These are phyloP conservation scores for Termitomyces sp. DNA, from an alignment of 768 basidiomycete species.

Conservation along the genomic window DNA sequence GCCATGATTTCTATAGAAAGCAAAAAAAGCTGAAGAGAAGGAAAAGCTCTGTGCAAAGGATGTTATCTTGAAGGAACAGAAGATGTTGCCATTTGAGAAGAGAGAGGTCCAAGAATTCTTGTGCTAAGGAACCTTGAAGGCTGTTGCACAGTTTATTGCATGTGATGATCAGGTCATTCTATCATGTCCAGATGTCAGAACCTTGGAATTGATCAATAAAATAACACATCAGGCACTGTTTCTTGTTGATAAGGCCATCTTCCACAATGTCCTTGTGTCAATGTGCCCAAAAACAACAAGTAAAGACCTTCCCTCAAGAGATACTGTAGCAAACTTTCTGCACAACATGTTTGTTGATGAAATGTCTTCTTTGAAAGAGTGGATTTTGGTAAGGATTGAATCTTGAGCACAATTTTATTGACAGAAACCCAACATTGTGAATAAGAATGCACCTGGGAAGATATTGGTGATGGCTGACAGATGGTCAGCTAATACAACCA, in stretches of 20 bases:
- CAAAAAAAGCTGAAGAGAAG: background rate
- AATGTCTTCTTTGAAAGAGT: background rate
- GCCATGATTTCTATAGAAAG: background rate
- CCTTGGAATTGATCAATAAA: too few relatives aligned
- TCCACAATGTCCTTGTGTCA: background rate
- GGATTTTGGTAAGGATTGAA: background rate
- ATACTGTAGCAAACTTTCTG: background rate
- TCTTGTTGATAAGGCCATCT: background rate
- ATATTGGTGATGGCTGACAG: conserved; percentile 13
- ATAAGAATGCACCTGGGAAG: conserved; percentile 15
- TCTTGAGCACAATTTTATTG: background rate
- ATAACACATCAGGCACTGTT: background rate
- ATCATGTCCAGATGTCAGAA: too few relatives aligned
- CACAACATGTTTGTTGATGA: background rate
- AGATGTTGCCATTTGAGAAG: background rate
- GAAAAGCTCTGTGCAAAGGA: background rate
- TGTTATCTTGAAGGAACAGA: background rate
- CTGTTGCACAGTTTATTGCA: background rate
- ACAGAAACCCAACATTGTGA: background rate
- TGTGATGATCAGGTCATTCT: background rate
- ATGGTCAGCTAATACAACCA: conserved; percentile 17
- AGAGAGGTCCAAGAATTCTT: background rate
- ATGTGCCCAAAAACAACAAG: background rate
- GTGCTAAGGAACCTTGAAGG: background rate
- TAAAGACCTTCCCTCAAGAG: background rate